phyloP scores from a whole-genome alignment of 2,329 filamentous ascomycete species.

The Hortaea werneckii region DNA sequence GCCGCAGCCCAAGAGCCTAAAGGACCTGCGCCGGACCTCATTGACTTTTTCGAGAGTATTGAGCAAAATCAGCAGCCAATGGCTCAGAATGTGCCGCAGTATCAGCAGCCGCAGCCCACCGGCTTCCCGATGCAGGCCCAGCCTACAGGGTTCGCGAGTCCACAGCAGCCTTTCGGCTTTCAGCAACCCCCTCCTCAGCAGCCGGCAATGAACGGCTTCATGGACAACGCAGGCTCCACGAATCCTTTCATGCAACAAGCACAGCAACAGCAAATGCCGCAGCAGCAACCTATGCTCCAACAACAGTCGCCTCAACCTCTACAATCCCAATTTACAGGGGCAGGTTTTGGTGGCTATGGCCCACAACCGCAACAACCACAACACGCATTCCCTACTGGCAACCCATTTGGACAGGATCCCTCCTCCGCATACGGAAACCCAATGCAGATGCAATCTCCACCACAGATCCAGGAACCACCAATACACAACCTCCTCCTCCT shows the following conservation, averaged over 20 bases:
- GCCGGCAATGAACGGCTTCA: constrained; percentile 32
- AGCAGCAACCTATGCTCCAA: constrained; percentile 31
- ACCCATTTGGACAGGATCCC: constrained; percentile 10
- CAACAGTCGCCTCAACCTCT: constrained; percentile 33
- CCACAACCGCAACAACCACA: constrained; percentile 49
- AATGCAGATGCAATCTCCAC: constrained; percentile 25
- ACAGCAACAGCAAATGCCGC: constrained; percentile 17
- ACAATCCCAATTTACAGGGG: constrained; percentile 56
- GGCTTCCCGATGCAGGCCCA: constrained; percentile 14
- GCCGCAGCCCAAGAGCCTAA: constrained; percentile 33
- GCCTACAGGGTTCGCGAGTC: constrained; percentile 16
- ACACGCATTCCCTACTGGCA: constrained; percentile 24
- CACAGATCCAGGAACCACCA: constrained; percentile 26
- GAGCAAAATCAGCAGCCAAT: constrained; percentile 71
- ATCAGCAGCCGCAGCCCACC: constrained; percentile 18
- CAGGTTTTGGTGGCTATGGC: constrained; percentile 75
- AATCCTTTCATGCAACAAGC: constrained; percentile 31
- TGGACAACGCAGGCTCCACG: constrained; percentile 7
- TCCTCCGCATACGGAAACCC: constrained; percentile 16
- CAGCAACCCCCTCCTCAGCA: constrained; percentile 10
- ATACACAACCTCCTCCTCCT: constrained; percentile 26
- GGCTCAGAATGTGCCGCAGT: constrained; percentile 24
- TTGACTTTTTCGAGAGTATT: constrained; percentile 91
- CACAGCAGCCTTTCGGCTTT: constrained; percentile 10
- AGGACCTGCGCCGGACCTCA: constrained; percentile 65